Evolutionary conservation across 768 basidiomycete genomes (phyloP).

Genomic region (Austroboletus eburneus): DNA sequence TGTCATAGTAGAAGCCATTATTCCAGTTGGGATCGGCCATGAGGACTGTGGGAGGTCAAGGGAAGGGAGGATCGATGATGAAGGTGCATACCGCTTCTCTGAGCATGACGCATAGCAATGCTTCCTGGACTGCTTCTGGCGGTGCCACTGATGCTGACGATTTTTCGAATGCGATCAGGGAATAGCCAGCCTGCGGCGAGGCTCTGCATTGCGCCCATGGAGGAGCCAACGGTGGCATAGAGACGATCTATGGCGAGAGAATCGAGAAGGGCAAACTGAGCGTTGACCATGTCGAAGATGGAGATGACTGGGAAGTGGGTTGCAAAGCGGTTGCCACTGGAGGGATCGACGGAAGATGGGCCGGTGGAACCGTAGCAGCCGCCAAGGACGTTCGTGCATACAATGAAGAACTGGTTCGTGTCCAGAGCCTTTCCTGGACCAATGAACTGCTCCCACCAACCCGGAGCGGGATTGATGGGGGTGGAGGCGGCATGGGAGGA

Average conservation of each 20-base stretch:
- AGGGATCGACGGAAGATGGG: constrained; percentile 77
- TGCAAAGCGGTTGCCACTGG: constrained; percentile 69
- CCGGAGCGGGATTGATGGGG: constrained; percentile 65
- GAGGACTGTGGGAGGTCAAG: constrained; percentile 56
- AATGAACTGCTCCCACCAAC: constrained; percentile 99
- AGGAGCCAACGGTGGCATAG: constrained; percentile 90
- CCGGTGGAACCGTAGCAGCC: constrained; percentile 98
- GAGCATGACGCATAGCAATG: constrained; percentile 94
- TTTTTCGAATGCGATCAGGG: constrained; percentile 82
- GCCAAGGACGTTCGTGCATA: constrained; percentile 95
- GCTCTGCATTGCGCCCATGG: constrained; percentile 99
- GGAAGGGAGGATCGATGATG: not conserved
- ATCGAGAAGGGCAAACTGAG: constrained; percentile 85
- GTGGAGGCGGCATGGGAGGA: constrained; percentile 94
- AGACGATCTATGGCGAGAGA: constrained; percentile 78
- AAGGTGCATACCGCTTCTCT: constrained; percentile 72
- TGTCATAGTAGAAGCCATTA: constrained; percentile 95
- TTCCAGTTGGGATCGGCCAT: constrained; percentile 99
- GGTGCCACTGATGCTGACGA: constrained; percentile 93
- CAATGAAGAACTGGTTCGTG: constrained; percentile 86
- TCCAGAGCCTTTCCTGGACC: constrained; percentile 93
- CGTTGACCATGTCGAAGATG: constrained; percentile 96
- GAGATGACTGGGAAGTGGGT: constrained; percentile 89
- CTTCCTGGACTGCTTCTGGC: constrained; percentile 89
- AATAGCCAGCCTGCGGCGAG: constrained; percentile 91